Evolutionary conservation across 2,329 filamentous ascomycete genomes (phyloP).

Genomic region (Chaetomiaceae sp.): DNA sequence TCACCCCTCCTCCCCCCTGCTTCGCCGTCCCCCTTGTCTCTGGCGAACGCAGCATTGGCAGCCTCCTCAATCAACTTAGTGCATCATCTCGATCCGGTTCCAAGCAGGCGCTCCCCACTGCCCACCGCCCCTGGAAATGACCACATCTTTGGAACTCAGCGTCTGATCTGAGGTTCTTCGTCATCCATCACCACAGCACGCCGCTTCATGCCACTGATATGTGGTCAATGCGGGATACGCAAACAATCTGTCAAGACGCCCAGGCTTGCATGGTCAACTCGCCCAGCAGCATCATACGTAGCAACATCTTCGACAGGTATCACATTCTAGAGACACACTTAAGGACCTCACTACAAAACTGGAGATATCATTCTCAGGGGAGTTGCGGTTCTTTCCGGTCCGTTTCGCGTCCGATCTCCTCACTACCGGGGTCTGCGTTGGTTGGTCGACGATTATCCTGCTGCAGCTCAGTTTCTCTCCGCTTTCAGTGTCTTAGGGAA

Average conservation of each 20-base stretch:
- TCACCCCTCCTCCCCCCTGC: not conserved
- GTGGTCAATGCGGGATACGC: constrained; percentile 7
- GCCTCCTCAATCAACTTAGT: constrained; percentile 12
- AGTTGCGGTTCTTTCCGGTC: not conserved
- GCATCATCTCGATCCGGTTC: constrained; percentile 7
- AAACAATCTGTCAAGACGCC: not conserved
- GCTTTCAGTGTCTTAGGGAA: not conserved
- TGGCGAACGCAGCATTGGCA: constrained; percentile 2
- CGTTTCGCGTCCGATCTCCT: not conserved
- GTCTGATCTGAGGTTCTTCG: not conserved
- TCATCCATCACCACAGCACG: not conserved
- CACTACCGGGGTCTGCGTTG: no score
- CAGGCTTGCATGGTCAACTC: not conserved
- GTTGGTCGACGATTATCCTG: not conserved
- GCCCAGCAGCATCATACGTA: not conserved
- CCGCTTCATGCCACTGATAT: constrained; percentile 10
- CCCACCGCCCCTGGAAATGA: constrained; percentile 15
- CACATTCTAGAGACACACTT: not conserved
- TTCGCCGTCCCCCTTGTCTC: not conserved
- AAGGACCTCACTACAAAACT: not conserved
- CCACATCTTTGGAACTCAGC: not conserved
- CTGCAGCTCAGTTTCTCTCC: not conserved
- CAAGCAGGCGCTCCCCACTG: constrained; percentile 4
- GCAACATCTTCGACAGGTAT: not conserved
- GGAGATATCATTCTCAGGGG: constrained; percentile 1